phyloP scores from a whole-genome alignment of 2,329 filamentous ascomycete species.

The Sarocladium brachiariae region DNA sequence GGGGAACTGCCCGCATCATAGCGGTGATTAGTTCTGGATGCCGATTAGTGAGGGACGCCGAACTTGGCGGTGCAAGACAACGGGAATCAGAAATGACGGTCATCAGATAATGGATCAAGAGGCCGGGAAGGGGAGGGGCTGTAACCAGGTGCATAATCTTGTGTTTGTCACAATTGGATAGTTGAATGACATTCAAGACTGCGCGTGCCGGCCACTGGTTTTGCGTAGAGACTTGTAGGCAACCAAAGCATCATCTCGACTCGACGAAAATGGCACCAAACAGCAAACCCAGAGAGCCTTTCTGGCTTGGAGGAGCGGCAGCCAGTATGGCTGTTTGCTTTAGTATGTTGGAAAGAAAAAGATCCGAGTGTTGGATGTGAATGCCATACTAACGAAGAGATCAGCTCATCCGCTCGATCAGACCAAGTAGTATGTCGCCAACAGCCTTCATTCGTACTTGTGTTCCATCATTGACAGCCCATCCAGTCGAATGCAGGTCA shows the following conservation, averaged over 20 bases:
- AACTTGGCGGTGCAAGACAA: too few relatives aligned
- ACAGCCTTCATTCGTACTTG: background rate
- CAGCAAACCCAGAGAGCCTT: slow-evolving; percentile 31
- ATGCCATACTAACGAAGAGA: background rate
- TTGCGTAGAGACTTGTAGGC: too few relatives aligned
- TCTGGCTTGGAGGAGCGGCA: slow-evolving; percentile 38
- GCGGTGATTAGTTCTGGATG: background rate
- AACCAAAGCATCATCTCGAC: too few relatives aligned
- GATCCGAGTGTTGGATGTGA: background rate
- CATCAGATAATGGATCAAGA: too few relatives aligned
- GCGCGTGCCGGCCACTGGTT: too few relatives aligned
- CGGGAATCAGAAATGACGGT: background rate
- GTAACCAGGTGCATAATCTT: too few relatives aligned
- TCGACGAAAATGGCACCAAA: background rate
- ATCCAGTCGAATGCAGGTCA: slow-evolving; percentile 36
- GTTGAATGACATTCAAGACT: too few relatives aligned
- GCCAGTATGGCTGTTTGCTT: slow-evolving; percentile 40
- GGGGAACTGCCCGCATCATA: background rate
- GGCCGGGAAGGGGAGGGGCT: too few relatives aligned
- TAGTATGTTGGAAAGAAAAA: slow-evolving; percentile 23
- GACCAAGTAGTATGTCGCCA: slow-evolving; percentile 33
- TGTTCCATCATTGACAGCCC: background rate
- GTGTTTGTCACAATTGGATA: too few relatives aligned
- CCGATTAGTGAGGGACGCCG: background rate
- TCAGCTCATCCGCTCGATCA: slow-evolving; percentile 38